Base-by-base conservation (phyloP, 164 flowering plant species). In the Magnolia changhungtana region DNA sequence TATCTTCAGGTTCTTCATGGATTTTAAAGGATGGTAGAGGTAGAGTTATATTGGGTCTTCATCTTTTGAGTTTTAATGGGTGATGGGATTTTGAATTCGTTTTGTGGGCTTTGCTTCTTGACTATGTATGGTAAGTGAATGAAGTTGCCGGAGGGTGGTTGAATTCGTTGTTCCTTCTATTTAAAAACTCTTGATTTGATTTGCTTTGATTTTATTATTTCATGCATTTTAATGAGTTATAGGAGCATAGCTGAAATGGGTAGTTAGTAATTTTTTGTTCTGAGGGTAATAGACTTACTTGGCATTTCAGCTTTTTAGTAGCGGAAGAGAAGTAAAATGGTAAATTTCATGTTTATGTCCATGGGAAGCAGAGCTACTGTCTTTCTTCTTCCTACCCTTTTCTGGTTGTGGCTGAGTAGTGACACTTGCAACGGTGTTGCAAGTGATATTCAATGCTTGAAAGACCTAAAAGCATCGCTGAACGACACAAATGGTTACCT, bases 381-480 rank as follows among this genome's bases (percentile, higher is more conserved):
- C 18, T 73, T 69, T 72, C 29, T 82, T 65, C 7, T 76, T 50
- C 63, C 72, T 14, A 37, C 66, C 49, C 31, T 79, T 72, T 50
- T 13, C 76, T 11, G 81, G 78, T 29, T 85, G 52, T 69, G 82
- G 50, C n/a, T 84, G 50, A 72, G 73, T 76, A 69, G 55, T 74
- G 27, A 69, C 59, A 6, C 80, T 21, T 69, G 83, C 83, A 72
- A 77, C 79, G 84, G 84, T 58, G 70, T 67, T 66, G 80, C 63
- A 50, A 74, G 68, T 49, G 93, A 90, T 82, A 24, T 93, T 21
- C 69, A 77, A 64, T 93, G 98, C 83, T 83, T 93, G 80, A 82
- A 45, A 77, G 67, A 83, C 8, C 68, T 93, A 67, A 78, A 83
- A 70, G 75, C 37, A 0, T 85, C 92, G 1, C 61, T 93, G n/a